phyloP scores from a whole-genome alignment of 2,329 filamentous ascomycete species.

The Fusarium coicis region DNA sequence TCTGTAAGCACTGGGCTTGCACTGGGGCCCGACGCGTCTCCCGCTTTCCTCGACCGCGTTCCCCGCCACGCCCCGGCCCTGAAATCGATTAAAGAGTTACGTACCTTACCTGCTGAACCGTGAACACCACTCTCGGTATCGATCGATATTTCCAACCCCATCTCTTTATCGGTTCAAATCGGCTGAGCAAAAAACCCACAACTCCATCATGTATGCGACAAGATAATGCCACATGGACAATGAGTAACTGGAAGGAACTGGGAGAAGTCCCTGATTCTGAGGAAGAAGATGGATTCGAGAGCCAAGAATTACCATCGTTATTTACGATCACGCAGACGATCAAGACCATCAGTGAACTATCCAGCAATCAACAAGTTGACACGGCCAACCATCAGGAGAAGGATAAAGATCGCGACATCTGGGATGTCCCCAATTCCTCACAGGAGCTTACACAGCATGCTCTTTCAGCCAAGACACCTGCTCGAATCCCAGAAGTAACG shows the following conservation, averaged over 20 bases:
- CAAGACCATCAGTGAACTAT: neutral
- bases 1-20: constrained; percentile 1
- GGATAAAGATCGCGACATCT: constrained; percentile 43
- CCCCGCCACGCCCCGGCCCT: constrained; percentile 29
- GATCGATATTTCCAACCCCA: constrained; percentile 12
- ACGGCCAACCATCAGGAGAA: neutral
- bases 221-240: constrained; percentile 48
- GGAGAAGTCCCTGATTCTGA: constrained; percentile 64
- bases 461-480: neutral
- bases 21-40: constrained; percentile 43
- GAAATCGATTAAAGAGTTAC: constrained; percentile 36
- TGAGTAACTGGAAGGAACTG: constrained; percentile 62
- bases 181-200: neutral
- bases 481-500: constrained; percentile 7
- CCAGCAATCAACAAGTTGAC: neutral
- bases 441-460: constrained; percentile 28
- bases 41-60: constrained; percentile 40
- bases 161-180: neutral
- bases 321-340: neutral
- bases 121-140: constrained; percentile 12
- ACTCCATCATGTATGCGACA: constrained; percentile 16
- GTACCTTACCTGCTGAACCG: constrained; percentile 9
- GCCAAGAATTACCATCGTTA: constrained; percentile 41
- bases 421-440: constrained; percentile 53
- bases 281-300: constrained; percentile 58